Base-by-base conservation (phyloP, 305 asterid species). In the Fraxinus ornus region DNA sequence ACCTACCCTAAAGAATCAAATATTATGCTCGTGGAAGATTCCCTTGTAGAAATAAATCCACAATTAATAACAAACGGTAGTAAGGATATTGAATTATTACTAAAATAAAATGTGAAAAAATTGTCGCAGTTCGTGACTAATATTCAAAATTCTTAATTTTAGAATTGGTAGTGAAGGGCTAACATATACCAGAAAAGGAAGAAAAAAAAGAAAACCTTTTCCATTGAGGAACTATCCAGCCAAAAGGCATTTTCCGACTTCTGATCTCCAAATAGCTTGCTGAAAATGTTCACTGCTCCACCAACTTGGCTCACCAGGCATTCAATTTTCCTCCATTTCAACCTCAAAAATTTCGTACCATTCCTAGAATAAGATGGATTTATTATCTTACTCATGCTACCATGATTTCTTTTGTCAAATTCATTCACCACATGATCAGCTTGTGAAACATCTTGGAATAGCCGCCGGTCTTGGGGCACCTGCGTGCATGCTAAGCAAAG, bases 191-290 rank as follows among this genome's bases (percentile, higher is more conserved):
- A 76, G 2, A 70, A 32, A 37, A 55, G 30, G 6, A 70, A 78
- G 83, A 87, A 75, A 68, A 80, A 39, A 75, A 71, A 30, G 81
- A 78, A 73, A 79, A 96, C 99, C 99, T 89, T 94, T 86, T 96
- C 99, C 33, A 86, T 90, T 15, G 98, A 93, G 86, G 98, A 93
- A 89, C 98, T 96, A 81, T 96, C 99, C 84, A 96, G 89, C 99
- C 99, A 96, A 87, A 94, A 96, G 13, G 97, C 91, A 88, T 94
- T 89, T 76, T 78, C 91, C 28, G 96, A 94, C 66, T 87, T 78
- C 79, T 85, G 68, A 76, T 88, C 89, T 66, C 98, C 98, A 86
- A 92, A 96, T 72, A 96, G 84, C 82, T 87, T 89, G 76, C 87
- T 88, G 83, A 94, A 96, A 76, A 96, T 82, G 79, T 86, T 91